Evolutionary conservation across 2,329 filamentous ascomycete genomes (phyloP), one percentile per base, ranked within the genome.

Genomic region (Aspergillus unguis): DNA sequence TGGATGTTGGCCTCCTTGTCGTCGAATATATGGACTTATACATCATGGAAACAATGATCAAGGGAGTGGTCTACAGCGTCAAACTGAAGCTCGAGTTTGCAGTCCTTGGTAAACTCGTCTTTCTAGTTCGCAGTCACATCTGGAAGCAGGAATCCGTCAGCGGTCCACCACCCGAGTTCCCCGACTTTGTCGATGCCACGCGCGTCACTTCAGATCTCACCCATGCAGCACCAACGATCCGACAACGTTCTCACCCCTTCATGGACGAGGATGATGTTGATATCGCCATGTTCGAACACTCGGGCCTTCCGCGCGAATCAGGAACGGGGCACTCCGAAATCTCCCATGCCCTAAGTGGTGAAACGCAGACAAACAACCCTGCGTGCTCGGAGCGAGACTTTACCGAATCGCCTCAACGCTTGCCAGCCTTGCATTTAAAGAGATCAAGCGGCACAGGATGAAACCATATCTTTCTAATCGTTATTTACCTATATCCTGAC

Each of bases 21-120:
- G 65, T 72, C 45, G 74, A 76, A 50, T 77, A 75, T 58, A 66
- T 70, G 48, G 70, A 74, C 48, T 64, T 70, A 25, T 77, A 77
- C 53, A 71, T 74, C 53, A 70, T 77, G 60, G 75, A 78, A 55
- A 76, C 74, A 23, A 75, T 74, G 56, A 63, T 77, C 47, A 78
- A 77, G 60, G 73, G 73, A 28, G 69, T 71, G 42, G 65, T 78
- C 46, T 77, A 77, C 64, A 77, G 75, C 60, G 69, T 78, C 65
- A 78, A 78, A 58, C 60, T 78, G 44, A 78, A 78, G 54, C 71
- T 78, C n/a, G 75, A 78, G 58, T 77, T 77, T 57, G 75, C 75
- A 23, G 75, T 77, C 27, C 67, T 78, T 5, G 72, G 73, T 26
- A 73, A 76, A 63, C 62, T 77, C 25, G 68, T 77, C 45, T 65